A percentile compares a stretch with the other conserved stretches of the same genome.
phyloP scores from a whole-genome alignment of 2,329 filamentous ascomycete genomes.

The Epichloe baconii region DNA sequence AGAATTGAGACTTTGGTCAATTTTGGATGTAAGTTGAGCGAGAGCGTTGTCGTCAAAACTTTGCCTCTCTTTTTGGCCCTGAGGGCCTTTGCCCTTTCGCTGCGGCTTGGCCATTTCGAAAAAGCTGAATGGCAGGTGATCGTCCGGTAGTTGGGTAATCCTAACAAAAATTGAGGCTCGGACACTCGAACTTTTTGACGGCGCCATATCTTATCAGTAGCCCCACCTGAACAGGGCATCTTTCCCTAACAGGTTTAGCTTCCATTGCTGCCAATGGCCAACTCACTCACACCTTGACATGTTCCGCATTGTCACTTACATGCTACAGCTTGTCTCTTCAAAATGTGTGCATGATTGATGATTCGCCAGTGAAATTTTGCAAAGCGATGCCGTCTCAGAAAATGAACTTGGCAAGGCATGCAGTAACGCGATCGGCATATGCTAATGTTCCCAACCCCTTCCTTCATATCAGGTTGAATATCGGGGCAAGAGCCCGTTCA shows the following conservation, averaged over 20 bases:
- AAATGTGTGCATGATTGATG: not conserved
- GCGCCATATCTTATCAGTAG: constrained; percentile 9
- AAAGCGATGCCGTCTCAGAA: constrained; percentile 9
- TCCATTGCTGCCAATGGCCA: too few relatives aligned
- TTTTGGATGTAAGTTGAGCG: constrained; percentile 40
- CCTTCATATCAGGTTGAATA: constrained; percentile 7
- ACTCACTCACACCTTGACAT: not conserved
- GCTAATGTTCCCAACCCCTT: constrained; percentile 10
- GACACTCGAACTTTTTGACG: constrained; percentile 6
- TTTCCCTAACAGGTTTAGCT: not conserved
- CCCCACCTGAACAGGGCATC: not conserved
- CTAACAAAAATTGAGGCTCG: not conserved
- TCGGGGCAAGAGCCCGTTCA: constrained; percentile 12
- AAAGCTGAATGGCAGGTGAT: not conserved
- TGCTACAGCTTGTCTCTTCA: not conserved
- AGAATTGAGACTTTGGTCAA: constrained; percentile 37
- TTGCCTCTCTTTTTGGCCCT: constrained; percentile 10
- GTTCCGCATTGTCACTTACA: not conserved
- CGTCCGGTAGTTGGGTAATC: not conserved
- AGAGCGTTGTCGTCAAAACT: constrained; percentile 37
- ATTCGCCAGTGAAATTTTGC: not conserved
- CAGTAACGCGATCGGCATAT: constrained; percentile 4
- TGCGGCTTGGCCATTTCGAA: constrained; percentile 22
- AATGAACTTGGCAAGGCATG: constrained; percentile 6
- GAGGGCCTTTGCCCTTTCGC: constrained; percentile 23